Percentiles rank a stretch among this genome's conserved stretches.
Evolutionary conservation across 73 alveolate species (phyloP).

Genomic region (Uronychia binucleata): DNA sequence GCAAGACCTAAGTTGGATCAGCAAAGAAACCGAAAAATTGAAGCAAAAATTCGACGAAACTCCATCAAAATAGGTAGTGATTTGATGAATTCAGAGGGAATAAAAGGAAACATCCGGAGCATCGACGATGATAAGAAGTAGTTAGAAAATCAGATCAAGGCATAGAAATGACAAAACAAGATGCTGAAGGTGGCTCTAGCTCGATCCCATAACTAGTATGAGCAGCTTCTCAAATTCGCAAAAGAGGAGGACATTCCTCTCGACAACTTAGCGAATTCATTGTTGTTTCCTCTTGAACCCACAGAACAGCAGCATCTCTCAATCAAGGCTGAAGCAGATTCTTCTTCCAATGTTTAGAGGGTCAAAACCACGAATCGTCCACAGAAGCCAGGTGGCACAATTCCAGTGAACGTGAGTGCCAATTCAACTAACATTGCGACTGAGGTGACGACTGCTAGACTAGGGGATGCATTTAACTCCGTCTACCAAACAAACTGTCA

Average conservation of each 20-base stretch:
- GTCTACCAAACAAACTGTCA: neutral
- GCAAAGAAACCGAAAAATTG: neutral
- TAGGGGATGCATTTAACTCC: neutral
- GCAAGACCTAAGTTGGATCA: neutral
- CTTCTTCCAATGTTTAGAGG: neutral
- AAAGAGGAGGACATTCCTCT: neutral
- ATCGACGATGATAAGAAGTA: constrained; percentile 61
- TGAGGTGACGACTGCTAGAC: neutral
- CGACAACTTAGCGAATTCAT: neutral
- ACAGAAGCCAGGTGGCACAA: neutral
- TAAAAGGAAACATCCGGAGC: constrained; percentile 30
- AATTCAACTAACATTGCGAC: neutral
- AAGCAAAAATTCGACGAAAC: neutral
- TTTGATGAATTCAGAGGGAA: neutral
- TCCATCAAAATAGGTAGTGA: neutral
- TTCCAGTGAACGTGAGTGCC: neutral
- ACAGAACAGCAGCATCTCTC: neutral
- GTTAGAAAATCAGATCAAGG: constrained; percentile 57
- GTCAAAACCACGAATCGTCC: neutral
- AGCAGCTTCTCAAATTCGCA: constrained; percentile 10
- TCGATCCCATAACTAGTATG: constrained; percentile 27
- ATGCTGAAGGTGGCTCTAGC: constrained; percentile 39
- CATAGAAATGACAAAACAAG: constrained; percentile 44
- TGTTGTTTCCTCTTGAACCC: neutral
- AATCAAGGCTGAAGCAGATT: no score